These are phyloP conservation scores for Lipomyces chichibuensis DNA, from an alignment of 805 yeast genomes.

Conservation along the genomic window DNA sequence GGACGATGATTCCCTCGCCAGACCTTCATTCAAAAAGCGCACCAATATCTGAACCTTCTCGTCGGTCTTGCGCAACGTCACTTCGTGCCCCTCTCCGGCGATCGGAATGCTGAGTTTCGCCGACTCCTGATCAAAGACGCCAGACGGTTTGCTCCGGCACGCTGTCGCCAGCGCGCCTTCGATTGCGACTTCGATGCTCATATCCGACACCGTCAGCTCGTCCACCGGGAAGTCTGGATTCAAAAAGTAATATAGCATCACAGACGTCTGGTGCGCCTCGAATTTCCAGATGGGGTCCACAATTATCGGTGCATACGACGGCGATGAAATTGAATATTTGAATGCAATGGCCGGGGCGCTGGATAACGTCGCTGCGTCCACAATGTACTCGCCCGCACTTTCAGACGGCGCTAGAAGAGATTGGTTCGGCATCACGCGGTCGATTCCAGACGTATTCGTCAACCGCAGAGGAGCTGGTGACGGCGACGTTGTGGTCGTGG, in stretches of 20 bases:
- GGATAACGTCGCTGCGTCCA: slow-evolving; percentile 12
- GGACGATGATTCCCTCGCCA: slow-evolving; percentile 68
- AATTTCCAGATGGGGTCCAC: slow-evolving; percentile 88
- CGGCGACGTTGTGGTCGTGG: slow-evolving; percentile 43
- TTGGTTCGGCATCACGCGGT: slow-evolving; percentile 56
- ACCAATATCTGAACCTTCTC: slow-evolving; percentile 75
- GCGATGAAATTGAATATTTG: slow-evolving; percentile 63
- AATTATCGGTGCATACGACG: slow-evolving; percentile 60
- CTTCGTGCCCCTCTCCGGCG: slow-evolving; percentile 45
- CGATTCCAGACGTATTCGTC: slow-evolving; percentile 49
- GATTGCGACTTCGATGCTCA: slow-evolving; percentile 64
- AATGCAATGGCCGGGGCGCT: slow-evolving; percentile 74
- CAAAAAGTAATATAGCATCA: slow-evolving; percentile 70
- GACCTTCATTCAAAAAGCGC: slow-evolving; percentile 75
- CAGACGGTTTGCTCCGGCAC: slow-evolving; percentile 90
- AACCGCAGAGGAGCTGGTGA: slow-evolving; percentile 49
- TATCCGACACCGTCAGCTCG: slow-evolving; percentile 56
- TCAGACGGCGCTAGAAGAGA: slow-evolving; percentile 50
- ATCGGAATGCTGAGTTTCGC: slow-evolving; percentile 87
- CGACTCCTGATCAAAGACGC: slow-evolving; percentile 84
- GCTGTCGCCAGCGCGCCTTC: slow-evolving; percentile 60
- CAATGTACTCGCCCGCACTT: slow-evolving; percentile 42
- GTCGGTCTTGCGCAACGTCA: slow-evolving; percentile 46
- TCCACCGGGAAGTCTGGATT: slow-evolving; percentile 52
- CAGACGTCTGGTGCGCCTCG: slow-evolving; percentile 81